These are phyloP conservation scores for Hypoxylon sp. DNA, from an alignment of 2,329 filamentous ascomycete genomes.

Conservation along the genomic window DNA sequence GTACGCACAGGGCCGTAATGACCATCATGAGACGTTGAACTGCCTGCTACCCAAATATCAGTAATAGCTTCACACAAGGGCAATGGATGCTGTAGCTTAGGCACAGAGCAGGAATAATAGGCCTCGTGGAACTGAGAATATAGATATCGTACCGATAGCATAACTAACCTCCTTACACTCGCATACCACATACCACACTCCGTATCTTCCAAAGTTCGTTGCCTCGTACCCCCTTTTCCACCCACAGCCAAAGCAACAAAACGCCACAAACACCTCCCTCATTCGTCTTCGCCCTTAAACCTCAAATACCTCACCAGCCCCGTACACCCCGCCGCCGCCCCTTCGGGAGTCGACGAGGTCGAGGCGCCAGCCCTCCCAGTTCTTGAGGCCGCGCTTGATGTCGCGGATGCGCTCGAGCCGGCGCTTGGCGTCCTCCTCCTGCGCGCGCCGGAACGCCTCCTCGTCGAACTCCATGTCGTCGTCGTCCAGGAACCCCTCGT, in stretches of 20 bases:
- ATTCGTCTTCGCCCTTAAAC: constrained; percentile 53
- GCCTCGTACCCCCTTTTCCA: not conserved
- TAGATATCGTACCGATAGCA: not conserved
- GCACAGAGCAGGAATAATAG: not conserved
- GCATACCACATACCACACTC: not conserved
- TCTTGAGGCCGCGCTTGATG: constrained; percentile 68
- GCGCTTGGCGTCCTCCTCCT: constrained; percentile 67
- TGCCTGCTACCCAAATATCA: no score
- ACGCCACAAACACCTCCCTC: not conserved
- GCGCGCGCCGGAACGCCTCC: constrained; percentile 68
- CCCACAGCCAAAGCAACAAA: not conserved
- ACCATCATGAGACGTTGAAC: no score
- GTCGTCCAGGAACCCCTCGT: constrained; percentile 59
- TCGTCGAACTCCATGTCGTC: constrained; percentile 72
- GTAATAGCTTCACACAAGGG: no score
- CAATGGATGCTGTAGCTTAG: no score
- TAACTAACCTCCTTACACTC: not conserved
- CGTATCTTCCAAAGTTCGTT: no score
- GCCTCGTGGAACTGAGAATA: not conserved
- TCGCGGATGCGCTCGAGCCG: constrained; percentile 70
- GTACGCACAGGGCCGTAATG: no score
- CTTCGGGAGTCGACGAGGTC: constrained; percentile 68
- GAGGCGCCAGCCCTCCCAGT: constrained; percentile 73
- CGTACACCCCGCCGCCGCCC: constrained; percentile 62
- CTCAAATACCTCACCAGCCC: constrained; percentile 70